Evolutionary conservation across 2,329 filamentous ascomycete species (phyloP).

Genomic region (Aspergillus arachidicola): DNA sequence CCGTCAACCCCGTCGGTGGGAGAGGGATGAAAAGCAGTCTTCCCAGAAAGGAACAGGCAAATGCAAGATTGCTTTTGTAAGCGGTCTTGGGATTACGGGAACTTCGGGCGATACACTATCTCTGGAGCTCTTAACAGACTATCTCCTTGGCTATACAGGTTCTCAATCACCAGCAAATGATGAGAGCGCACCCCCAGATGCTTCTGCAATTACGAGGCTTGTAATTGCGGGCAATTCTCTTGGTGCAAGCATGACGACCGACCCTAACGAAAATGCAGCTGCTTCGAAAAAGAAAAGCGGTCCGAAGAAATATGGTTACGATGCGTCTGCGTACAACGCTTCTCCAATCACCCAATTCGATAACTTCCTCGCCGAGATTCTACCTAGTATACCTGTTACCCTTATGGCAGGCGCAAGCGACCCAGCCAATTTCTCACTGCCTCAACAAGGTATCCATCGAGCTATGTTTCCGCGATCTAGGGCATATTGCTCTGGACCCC

Average conservation of each 20-base stretch:
- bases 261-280: constrained; percentile 28
- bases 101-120: constrained; percentile 73
- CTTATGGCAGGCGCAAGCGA: constrained; percentile 82
- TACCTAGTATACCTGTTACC: constrained; percentile 86
- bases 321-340: constrained; percentile 83
- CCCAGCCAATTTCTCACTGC: constrained; percentile 84
- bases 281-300: constrained; percentile 49
- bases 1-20: constrained; percentile 79
- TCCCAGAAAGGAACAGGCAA: constrained; percentile 47
- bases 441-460: constrained; percentile 89
- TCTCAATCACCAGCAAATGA: constrained; percentile 49
- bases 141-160: constrained; percentile 79
- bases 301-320: constrained; percentile 90
- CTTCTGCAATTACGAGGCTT: constrained; percentile 72
- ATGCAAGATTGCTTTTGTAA: constrained; percentile 82
- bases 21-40: constrained; percentile 52
- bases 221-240: constrained; percentile 93
- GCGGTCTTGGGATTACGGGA: constrained; percentile 81
- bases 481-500: constrained; percentile 58
- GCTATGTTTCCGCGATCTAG: constrained; percentile 84
- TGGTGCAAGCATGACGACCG: constrained; percentile 41
- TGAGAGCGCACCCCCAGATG: constrained; percentile 49
- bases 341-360: constrained; percentile 83
- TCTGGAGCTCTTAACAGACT: constrained; percentile 80
- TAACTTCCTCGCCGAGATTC: constrained; percentile 74